These are phyloP conservation scores for Saccharomyces kudriavzevii DNA, from an alignment of 805 yeast genomes.

Conservation along the genomic window DNA sequence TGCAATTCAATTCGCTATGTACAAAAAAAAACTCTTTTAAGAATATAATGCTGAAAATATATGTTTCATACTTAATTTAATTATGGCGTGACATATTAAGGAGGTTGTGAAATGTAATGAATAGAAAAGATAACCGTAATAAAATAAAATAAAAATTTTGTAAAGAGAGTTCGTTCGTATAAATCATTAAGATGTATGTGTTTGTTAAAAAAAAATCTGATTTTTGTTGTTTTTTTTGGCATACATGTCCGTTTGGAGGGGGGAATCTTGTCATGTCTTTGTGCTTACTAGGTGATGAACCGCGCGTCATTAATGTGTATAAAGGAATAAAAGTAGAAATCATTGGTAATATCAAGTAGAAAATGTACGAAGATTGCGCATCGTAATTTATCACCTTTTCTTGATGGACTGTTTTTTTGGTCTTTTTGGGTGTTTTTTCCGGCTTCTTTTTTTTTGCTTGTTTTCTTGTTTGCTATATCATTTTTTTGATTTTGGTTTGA, in stretches of 20 bases:
- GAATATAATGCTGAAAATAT: background rate
- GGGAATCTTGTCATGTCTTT: background rate
- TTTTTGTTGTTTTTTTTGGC: background rate
- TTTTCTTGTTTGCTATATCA: background rate
- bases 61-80: background rate
- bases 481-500: background rate
- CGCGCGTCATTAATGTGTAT: background rate
- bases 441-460: background rate
- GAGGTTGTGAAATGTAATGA: background rate
- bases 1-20: background rate
- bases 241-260: background rate
- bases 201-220: background rate
- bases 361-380: background rate
- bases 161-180: background rate
- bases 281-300: background rate
- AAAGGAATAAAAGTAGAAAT: background rate
- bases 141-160: background rate
- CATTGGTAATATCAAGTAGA: background rate
- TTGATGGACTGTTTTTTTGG: background rate
- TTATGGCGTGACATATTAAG: background rate
- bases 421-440: background rate
- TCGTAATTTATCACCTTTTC: background rate
- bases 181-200: background rate
- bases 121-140: background rate
- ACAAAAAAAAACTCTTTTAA: background rate